Percentiles rank a stretch among this genome's conserved stretches.
phyloP scores from a whole-genome alignment of 176 grass and related monocot genomes.

The Avena eriantha region DNA sequence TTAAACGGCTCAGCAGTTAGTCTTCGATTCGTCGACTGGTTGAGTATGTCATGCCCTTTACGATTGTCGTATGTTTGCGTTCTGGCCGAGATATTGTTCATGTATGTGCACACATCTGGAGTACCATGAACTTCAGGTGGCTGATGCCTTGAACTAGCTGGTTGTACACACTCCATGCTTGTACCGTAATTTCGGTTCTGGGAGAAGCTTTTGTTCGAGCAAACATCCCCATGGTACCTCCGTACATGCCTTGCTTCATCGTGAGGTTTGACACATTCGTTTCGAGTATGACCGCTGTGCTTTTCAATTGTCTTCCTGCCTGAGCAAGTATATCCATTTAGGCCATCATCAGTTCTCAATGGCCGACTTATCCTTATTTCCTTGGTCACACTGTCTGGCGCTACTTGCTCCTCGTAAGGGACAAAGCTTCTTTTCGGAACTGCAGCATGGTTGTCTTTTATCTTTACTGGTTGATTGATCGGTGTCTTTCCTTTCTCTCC shows the following conservation, averaged over 20 bases:
- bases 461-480: not conserved
- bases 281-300: slow-evolving; percentile 19
- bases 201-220: slow-evolving; percentile 39
- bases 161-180: slow-evolving; percentile 21
- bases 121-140: slow-evolving; percentile 24
- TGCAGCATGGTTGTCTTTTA: not conserved
- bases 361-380: slow-evolving; percentile 24
- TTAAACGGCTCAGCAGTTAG: slow-evolving; percentile 19
- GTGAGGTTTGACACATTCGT: slow-evolving; percentile 17
- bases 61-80: not conserved
- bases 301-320: slow-evolving; percentile 34
- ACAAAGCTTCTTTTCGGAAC: slow-evolving; percentile 32
- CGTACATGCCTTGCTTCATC: slow-evolving; percentile 28
- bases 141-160: slow-evolving; percentile 26
- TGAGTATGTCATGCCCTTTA: slow-evolving; percentile 16
- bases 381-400: slow-evolving; percentile 1
- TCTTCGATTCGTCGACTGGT: slow-evolving; percentile 5
- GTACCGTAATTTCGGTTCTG: slow-evolving; percentile 9
- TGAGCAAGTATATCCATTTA: slow-evolving; percentile 10
- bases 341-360: not conserved
- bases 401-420: slow-evolving; percentile 31
- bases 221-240: slow-evolving; percentile 17
- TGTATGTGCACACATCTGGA: not conserved
- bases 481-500: slow-evolving; percentile 26
- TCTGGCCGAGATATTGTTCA: slow-evolving; percentile 19